Conservation (phyloP, 2,329 filamentous ascomycete genomes). For the Colletotrichum sp. region DNA sequence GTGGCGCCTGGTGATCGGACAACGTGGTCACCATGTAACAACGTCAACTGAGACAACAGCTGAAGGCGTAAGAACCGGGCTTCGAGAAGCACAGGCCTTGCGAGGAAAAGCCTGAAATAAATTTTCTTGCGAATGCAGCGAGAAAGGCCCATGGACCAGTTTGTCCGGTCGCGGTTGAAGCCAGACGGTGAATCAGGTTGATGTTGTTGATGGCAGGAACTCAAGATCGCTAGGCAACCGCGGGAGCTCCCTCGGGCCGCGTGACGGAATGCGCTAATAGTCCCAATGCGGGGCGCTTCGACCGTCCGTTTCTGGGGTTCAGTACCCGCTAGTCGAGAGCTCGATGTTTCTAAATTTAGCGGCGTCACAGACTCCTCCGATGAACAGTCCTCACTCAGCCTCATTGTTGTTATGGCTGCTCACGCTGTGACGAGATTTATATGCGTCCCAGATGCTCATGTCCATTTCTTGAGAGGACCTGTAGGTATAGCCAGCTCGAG, state of each 20-base stretch:
- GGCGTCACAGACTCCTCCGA: neutral
- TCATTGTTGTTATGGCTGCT: neutral
- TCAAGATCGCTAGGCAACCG: neutral
- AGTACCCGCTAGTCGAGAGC: neutral
- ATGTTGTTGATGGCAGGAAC: neutral
- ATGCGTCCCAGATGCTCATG: rapidly evolving
- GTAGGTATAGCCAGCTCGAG: neutral
- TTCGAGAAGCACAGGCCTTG: neutral
- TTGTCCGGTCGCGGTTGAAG: neutral
- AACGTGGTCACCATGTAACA: neutral
- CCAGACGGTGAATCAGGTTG: neutral
- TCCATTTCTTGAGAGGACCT: neutral
- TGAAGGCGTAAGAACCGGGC: rapidly evolving
- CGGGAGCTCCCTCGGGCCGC: neutral
- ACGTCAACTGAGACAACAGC: neutral
- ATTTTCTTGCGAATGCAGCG: too few relatives aligned
- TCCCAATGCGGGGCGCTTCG: neutral
- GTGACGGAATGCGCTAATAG: neutral
- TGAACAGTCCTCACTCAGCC: rapidly evolving
- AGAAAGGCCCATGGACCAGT: neutral
- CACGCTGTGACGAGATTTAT: neutral
- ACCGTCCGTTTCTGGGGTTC: neutral
- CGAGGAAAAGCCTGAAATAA: too few relatives aligned
- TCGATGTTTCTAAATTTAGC: neutral
- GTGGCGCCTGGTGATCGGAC: neutral